A percentile compares a stretch with the other conserved stretches of the same genome.
Evolutionary conservation across 2,329 filamentous ascomycete species (phyloP).

Genomic region (Aspergillus nomiae): DNA sequence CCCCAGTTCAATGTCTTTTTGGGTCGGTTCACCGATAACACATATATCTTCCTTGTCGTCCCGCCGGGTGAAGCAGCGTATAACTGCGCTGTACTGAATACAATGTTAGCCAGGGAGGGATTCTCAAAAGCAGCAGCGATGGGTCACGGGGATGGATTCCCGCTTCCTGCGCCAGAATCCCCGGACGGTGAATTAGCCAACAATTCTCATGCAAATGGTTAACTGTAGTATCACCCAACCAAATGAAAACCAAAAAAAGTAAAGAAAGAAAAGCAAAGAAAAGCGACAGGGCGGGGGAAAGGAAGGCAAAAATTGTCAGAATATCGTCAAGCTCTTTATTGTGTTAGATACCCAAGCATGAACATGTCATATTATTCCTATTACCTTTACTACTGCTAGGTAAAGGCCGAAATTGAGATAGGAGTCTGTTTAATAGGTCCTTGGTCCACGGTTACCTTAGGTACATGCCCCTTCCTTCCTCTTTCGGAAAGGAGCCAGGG

Average conservation of each 20-base stretch:
- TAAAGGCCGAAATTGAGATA: background rate
- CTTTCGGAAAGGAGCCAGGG: background rate
- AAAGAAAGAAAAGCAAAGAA: constrained; percentile 5
- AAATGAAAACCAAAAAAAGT: constrained; percentile 20
- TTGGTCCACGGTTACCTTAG: background rate
- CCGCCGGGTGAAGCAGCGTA: constrained; percentile 89
- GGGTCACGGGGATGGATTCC: constrained; percentile 45
- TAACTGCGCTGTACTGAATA: constrained; percentile 88
- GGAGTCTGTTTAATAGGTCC: background rate
- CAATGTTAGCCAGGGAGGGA: constrained; percentile 79
- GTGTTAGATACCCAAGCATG: constrained; percentile 5
- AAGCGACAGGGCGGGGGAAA: background rate
- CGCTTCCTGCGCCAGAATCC: constrained; percentile 37
- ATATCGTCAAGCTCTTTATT: constrained; percentile 2
- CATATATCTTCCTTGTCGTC: constrained; percentile 89
- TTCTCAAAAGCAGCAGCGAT: constrained; percentile 66
- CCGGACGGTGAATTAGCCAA: constrained; percentile 23
- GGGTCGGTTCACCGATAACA: constrained; percentile 94
- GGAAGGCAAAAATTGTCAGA: constrained; percentile 3
- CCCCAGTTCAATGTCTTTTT: constrained; percentile 88
- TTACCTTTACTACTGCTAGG: background rate
- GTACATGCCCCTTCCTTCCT: no score
- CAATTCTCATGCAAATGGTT: constrained; percentile 12
- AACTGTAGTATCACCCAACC: constrained; percentile 8
- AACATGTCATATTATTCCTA: constrained; percentile 4